phyloP scores from a whole-genome alignment of 441 rosid species.

The Pelargonium australe region DNA sequence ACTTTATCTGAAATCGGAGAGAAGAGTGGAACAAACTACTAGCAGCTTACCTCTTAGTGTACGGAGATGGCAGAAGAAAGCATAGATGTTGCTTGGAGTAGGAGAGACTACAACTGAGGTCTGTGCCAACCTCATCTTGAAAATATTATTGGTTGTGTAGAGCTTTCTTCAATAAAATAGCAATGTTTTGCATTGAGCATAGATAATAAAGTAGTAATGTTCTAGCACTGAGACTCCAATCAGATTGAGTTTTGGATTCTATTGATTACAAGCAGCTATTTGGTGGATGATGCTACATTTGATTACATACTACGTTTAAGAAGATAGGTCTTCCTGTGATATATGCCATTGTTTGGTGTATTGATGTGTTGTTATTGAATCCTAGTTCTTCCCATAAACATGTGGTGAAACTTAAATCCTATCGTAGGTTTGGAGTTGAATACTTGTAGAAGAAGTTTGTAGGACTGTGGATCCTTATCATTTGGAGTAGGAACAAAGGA shows the following conservation, averaged over 20 bases:
- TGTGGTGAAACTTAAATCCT: too few species aligned
- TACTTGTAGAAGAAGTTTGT: too few species aligned
- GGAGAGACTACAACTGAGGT: conserved; percentile 17
- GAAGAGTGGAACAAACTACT: background rate
- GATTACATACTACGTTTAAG: too few species aligned
- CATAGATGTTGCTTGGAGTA: conserved; percentile 33
- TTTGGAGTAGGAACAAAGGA: too few species aligned
- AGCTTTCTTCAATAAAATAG: background rate
- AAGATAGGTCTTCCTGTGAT: too few species aligned
- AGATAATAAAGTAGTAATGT: conserved; percentile 15
- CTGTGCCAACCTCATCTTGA: background rate
- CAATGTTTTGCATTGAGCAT: background rate
- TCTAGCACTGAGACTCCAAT: conserved; percentile 36
- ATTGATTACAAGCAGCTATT: background rate
- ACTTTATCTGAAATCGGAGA: background rate
- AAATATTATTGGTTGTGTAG: conserved; percentile 2
- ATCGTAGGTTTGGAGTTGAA: too few species aligned
- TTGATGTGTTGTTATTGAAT: too few species aligned
- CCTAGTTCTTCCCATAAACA: too few species aligned
- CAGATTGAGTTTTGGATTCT: conserved; percentile 32
- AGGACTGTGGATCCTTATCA: too few species aligned
- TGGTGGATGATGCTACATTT: background rate
- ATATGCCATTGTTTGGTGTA: too few species aligned
- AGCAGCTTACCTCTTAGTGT: conserved; percentile 40
- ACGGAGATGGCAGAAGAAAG: conserved; percentile 42